Percentiles rank a stretch among this genome's conserved stretches.
Evolutionary conservation across 1,284 basidiomycete species (phyloP).

Genomic region (Puccinia sorghi): DNA sequence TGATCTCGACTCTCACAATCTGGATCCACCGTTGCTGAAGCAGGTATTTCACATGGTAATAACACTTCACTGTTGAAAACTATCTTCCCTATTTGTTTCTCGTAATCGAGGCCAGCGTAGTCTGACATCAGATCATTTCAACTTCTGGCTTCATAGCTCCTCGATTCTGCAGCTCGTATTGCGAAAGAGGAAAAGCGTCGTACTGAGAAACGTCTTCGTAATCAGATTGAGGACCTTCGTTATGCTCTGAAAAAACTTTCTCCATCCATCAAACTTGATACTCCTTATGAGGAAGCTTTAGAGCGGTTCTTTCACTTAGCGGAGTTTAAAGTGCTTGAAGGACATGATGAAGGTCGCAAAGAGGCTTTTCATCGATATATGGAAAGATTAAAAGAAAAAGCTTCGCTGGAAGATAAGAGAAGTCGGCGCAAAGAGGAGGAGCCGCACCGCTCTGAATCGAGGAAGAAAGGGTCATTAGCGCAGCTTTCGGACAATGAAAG

Average conservation of each 20-base stretch:
- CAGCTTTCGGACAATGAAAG: slow-evolving; percentile 41
- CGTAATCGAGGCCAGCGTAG: background rate
- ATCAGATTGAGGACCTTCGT: slow-evolving; percentile 89
- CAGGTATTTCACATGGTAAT: slow-evolving; percentile 41
- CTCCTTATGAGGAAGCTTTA: slow-evolving; percentile 75
- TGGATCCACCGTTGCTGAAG: slow-evolving; percentile 23
- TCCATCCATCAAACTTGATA: slow-evolving; percentile 71
- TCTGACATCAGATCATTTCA: slow-evolving; percentile 4
- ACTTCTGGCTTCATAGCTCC: slow-evolving; percentile 64
- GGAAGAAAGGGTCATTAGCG: slow-evolving; percentile 31
- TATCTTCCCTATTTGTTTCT: background rate
- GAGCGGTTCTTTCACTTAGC: slow-evolving; percentile 74
- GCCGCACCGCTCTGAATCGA: slow-evolving; percentile 4
- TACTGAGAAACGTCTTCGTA: slow-evolving; percentile 77
- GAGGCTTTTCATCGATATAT: slow-evolving; percentile 80
- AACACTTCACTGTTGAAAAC: background rate
- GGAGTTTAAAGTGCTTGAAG: slow-evolving; percentile 79
- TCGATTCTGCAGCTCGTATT: slow-evolving; percentile 68
- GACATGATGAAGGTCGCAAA: slow-evolving; percentile 72
- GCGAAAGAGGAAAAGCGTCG: slow-evolving; percentile 72
- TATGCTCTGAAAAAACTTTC: slow-evolving; percentile 89
- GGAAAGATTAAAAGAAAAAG: slow-evolving; percentile 72
- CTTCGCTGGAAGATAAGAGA: slow-evolving; percentile 49
- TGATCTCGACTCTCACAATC: background rate
- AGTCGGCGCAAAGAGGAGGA: slow-evolving; percentile 44